Base-by-base conservation (phyloP, 169 alveolate genomes). In the Cryptosporidium sp. region DNA sequence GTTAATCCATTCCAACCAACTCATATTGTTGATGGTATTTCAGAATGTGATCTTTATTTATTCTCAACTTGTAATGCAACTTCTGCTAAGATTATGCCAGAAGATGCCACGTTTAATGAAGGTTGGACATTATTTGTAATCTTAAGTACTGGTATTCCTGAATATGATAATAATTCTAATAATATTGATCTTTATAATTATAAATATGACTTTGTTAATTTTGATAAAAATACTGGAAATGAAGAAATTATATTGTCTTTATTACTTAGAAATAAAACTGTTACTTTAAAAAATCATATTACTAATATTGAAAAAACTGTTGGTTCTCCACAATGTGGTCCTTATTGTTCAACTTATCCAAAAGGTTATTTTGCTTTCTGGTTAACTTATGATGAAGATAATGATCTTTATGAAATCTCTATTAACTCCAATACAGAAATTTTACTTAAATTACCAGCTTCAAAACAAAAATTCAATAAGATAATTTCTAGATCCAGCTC, bases 291-390 rank as follows among this genome's bases (percentile, higher is more conserved):
- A 23, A 73, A 73, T 26, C 67, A 73, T 12, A n/a, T 33, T 10
- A 37, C 23, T 18, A 52, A 42, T 8, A 23, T 37, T n/a, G 86
- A 73, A 23, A 56, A 53, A 58, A 73, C 86, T 1, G 86, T 23
- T 6, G 33, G 33, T 0, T 53, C 86, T 14, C 86, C 86, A 4
- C 86, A 73, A 42, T 73, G 86, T 73, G 86, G 86, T 31, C 86
- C 86, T 23, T 73, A 73, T 35, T 73, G 86, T 21, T 73, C 86
- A 8, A 73, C 86, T 6, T 73, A 73, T 56, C 86, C 86, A 52
- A 58, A 35, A 10, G 86, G 86, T 33, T 73, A 31, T 44, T 73
- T 73, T 58, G 86, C 86, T 31, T 73, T 73, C 37, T 73, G 86
- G 86, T 9, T 73, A 21, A 60, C 60, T 18, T 58, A n/a, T 12